These are phyloP conservation scores for Trypanosoma boissoni DNA, from an alignment of 208 protist genomes.

Conservation along the genomic window DNA sequence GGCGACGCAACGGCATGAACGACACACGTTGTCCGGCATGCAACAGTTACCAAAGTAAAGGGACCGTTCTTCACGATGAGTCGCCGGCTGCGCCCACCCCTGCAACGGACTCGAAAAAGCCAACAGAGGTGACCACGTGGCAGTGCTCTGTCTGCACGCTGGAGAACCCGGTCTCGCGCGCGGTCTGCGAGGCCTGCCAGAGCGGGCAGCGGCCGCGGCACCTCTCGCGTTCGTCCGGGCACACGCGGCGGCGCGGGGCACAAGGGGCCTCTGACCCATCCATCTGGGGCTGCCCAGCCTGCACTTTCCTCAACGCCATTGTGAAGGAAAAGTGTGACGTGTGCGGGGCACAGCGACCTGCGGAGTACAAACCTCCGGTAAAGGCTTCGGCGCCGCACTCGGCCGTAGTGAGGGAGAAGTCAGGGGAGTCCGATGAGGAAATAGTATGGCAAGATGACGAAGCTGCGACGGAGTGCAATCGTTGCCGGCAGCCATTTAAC, in stretches of 20 bases:
- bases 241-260: too few species aligned
- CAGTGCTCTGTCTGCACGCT: slow-evolving; percentile 77
- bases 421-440: slow-evolving; percentile 55
- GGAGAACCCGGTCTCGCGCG: slow-evolving; percentile 47
- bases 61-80: not conserved
- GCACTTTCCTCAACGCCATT: slow-evolving; percentile 67
- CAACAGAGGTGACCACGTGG: slow-evolving; percentile 42
- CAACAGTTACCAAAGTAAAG: not conserved
- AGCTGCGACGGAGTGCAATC: slow-evolving; percentile 63
- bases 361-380: slow-evolving; percentile 38
- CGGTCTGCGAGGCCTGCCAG: slow-evolving; percentile 67
- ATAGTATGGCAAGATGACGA: slow-evolving; percentile 82
- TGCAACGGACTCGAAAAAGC: not conserved
- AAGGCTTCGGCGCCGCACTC: too few species aligned
- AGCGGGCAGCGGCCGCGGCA: slow-evolving; percentile 70
- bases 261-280: too few species aligned
- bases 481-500: slow-evolving; percentile 66
- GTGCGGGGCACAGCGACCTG: slow-evolving; percentile 52
- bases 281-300: slow-evolving; percentile 56
- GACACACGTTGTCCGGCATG: not conserved
- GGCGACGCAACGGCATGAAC: not conserved
- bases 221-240: slow-evolving; percentile 28
- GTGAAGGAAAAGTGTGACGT: slow-evolving; percentile 61
- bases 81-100: not conserved
- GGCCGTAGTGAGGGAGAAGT: slow-evolving; percentile 8